Percentiles rank a stretch among this genome's conserved stretches.
Evolutionary conservation across 208 protist species (phyloP).

Genomic region (Tritrichomonas foetus): DNA sequence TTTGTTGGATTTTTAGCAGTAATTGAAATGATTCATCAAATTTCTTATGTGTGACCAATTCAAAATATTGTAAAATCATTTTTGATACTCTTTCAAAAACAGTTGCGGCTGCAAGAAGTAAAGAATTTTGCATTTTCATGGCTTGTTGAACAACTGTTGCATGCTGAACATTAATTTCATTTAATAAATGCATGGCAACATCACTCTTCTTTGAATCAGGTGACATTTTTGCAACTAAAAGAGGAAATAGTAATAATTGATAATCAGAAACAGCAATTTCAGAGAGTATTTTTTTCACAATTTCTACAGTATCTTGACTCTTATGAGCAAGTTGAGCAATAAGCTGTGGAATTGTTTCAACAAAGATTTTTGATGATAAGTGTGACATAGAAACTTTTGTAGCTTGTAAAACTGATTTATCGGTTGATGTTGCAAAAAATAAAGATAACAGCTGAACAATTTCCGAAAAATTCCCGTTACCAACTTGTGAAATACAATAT

Average conservation of each 20-base stretch:
- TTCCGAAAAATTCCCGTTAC: not conserved
- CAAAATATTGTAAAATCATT: not conserved
- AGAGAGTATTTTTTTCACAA: not conserved
- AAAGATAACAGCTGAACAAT: not conserved
- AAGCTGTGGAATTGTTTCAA: not conserved
- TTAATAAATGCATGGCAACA: not conserved
- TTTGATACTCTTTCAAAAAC: not conserved
- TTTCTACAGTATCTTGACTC: not conserved
- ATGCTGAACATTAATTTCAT: not conserved
- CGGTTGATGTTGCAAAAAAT: not conserved
- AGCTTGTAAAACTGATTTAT: not conserved
- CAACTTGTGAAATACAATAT: not conserved
- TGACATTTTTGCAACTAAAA: not conserved
- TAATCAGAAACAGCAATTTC: not conserved
- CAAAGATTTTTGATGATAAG: not conserved
- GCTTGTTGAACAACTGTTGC: not conserved
- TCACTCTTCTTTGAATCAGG: not conserved
- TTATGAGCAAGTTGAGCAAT: constrained; percentile 18
- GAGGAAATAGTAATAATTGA: not conserved
- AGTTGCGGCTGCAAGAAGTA: not conserved
- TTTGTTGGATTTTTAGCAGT: not conserved
- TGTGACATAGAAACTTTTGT: not conserved
- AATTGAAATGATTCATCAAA: not conserved
- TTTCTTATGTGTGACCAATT: not conserved
- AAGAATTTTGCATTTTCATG: not conserved